phyloP scores from a whole-genome alignment of 495 filamentous ascomycete species.

The Rhypophila decipiens region DNA sequence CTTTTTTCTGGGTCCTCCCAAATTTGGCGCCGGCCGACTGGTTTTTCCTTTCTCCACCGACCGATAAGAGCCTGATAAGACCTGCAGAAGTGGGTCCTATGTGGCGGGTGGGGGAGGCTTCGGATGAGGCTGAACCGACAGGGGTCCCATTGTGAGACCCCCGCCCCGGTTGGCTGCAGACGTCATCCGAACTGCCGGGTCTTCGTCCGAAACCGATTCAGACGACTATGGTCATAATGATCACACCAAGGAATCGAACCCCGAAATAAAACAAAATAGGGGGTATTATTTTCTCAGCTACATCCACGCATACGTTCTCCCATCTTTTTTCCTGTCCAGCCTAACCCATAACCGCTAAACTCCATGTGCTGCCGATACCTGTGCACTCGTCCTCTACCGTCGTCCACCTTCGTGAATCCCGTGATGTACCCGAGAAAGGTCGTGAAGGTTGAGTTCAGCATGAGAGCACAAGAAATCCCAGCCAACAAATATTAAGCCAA shows the following conservation, averaged over 20 bases:
- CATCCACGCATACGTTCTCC: too few species aligned
- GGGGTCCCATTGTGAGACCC: background rate
- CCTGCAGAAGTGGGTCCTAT: background rate
- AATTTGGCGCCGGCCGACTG: slow-evolving; percentile 16
- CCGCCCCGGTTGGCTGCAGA: slow-evolving; percentile 13
- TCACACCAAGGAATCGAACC: background rate
- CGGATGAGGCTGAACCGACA: background rate
- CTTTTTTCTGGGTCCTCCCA: slow-evolving; percentile 18
- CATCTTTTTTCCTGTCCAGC: too few species aligned
- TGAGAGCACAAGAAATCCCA: too few species aligned
- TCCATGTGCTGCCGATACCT: too few species aligned
- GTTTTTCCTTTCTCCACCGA: slow-evolving; percentile 10
- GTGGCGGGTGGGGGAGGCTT: background rate
- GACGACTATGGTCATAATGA: background rate
- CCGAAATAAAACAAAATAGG: background rate
- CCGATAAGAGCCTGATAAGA: background rate
- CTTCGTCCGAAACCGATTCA: background rate
- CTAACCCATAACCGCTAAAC: too few species aligned
- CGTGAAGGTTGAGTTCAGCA: too few species aligned
- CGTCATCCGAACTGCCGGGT: slow-evolving; percentile 8
- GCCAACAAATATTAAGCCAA: too few species aligned
- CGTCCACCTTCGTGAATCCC: too few species aligned
- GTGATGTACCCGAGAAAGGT: too few species aligned
- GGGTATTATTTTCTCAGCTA: too few species aligned
- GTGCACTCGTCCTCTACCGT: too few species aligned